These are phyloP conservation scores for Daldinia grandis DNA, from an alignment of 495 filamentous ascomycete species.

Conservation along the genomic window DNA sequence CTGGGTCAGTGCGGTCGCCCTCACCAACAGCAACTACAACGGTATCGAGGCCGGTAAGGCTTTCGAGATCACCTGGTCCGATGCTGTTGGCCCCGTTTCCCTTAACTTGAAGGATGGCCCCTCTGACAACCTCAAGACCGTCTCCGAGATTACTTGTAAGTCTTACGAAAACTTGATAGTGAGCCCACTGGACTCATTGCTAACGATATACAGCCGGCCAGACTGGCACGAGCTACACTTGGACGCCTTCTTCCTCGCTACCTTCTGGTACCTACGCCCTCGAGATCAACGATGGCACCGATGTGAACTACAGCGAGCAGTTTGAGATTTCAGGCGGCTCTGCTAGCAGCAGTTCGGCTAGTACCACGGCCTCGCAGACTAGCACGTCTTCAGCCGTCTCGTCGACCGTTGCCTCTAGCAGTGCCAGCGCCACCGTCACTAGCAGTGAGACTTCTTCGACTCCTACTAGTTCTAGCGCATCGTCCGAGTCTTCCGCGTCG, in stretches of 20 bases:
- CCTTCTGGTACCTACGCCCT: conserved; percentile 56
- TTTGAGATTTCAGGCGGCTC: conserved; percentile 48
- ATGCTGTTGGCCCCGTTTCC: conserved; percentile 50
- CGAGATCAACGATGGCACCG: conserved; percentile 48
- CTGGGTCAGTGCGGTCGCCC: conserved; percentile 47
- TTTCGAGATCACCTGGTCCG: conserved; percentile 55
- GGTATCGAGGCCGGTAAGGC: conserved; percentile 47
- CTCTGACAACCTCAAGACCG: conserved; percentile 45
- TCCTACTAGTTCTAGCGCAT: conserved; percentile 21
- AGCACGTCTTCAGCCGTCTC: conserved; percentile 31
- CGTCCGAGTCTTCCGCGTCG: conserved; percentile 24
- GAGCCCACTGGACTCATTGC: neutral
- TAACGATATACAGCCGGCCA: conserved; percentile 42
- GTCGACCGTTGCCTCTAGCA: conserved; percentile 42
- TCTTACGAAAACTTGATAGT: neutral
- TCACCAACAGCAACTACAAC: conserved; percentile 55
- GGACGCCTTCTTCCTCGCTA: conserved; percentile 43
- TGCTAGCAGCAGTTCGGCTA: conserved; percentile 32
- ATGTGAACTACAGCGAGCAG: conserved; percentile 54
- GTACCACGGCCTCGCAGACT: conserved; percentile 32
- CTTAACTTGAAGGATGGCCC: conserved; percentile 51
- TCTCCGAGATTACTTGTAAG: conserved; percentile 49
- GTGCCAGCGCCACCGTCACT: conserved; percentile 34
- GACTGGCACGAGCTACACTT: conserved; percentile 48
- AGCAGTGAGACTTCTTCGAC: neutral